Percentiles rank a stretch among this genome's conserved stretches.
Conservation (phyloP, 148 eudicot genomes). For the Rhododendron molle region DNA sequence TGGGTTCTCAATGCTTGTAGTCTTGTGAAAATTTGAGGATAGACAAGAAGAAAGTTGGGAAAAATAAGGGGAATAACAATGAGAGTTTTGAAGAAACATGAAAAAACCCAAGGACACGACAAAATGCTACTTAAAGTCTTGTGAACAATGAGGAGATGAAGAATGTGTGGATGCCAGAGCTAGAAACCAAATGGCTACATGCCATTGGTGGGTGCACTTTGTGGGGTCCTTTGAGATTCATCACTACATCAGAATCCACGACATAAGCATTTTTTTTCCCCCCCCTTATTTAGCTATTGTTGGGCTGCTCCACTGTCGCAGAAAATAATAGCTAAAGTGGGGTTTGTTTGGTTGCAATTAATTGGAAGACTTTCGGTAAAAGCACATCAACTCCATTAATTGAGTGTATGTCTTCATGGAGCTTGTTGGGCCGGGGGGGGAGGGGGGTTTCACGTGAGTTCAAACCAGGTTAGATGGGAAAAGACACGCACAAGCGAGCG, state of each 20-base stretch:
- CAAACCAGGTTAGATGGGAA: neutral
- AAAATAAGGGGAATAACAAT: neutral
- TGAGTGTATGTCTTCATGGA: neutral
- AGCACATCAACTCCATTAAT: neutral
- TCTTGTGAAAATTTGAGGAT: neutral
- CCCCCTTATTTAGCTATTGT: neutral
- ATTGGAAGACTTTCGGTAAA: neutral
- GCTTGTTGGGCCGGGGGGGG: no score
- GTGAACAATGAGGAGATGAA: neutral
- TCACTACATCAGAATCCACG: constrained; percentile 7
- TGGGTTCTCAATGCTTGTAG: neutral
- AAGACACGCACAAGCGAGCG: neutral
- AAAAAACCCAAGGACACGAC: neutral
- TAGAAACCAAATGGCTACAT: neutral
- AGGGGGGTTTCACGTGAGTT: neutral
- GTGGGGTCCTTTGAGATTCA: constrained; percentile 18
- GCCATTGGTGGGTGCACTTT: constrained; percentile 12
- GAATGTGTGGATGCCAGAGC: constrained; percentile 4
- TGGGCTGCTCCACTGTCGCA: neutral
- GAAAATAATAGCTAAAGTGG: neutral
- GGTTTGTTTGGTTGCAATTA: constrained; percentile 1
- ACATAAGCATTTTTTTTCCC: neutral
- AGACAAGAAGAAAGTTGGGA: neutral
- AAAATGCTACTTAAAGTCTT: neutral
- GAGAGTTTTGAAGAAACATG: neutral